phyloP scores from a whole-genome alignment of 2,329 filamentous ascomycete species.

The Hirsutella rhossiliensis region DNA sequence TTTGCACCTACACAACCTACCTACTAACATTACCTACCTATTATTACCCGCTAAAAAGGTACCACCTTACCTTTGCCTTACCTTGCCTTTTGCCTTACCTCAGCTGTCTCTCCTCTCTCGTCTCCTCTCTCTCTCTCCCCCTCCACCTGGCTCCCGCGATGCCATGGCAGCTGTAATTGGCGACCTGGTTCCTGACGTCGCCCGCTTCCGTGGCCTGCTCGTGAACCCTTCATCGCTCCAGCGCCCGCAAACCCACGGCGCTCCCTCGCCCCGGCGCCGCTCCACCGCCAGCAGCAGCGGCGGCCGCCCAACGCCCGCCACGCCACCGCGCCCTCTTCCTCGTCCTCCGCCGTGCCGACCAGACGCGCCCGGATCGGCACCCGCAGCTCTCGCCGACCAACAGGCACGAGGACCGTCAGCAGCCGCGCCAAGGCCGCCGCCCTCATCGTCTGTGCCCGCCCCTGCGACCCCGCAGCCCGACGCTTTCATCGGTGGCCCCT shows the following conservation, averaged over 20 bases:
- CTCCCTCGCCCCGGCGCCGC: neutral
- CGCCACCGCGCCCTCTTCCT: neutral
- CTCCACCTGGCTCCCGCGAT: constrained; percentile 13
- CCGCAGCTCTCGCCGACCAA: too few relatives aligned
- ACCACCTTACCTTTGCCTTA: too few relatives aligned
- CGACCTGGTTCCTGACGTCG: constrained; percentile 63
- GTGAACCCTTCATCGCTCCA: constrained; percentile 31
- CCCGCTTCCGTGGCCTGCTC: constrained; percentile 62
- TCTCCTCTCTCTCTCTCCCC: neutral
- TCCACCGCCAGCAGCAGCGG: constrained; percentile 2
- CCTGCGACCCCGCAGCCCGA: neutral
- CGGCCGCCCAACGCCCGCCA: neutral
- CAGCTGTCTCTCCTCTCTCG: neutral
- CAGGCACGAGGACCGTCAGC: neutral
- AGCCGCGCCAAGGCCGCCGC: neutral
- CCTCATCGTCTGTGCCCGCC: neutral
- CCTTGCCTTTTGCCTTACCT: neutral
- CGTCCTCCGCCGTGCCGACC: too few relatives aligned
- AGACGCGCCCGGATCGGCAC: too few relatives aligned
- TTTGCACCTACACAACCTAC: too few relatives aligned
- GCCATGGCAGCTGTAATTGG: constrained; percentile 54
- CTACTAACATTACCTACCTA: too few relatives aligned
- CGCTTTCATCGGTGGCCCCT: neutral
- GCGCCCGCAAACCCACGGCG: constrained; percentile 16
- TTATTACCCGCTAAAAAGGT: too few relatives aligned